These are phyloP conservation scores for Colletotrichum sp. DNA, from an alignment of 2,329 filamentous ascomycete genomes.

Conservation along the genomic window DNA sequence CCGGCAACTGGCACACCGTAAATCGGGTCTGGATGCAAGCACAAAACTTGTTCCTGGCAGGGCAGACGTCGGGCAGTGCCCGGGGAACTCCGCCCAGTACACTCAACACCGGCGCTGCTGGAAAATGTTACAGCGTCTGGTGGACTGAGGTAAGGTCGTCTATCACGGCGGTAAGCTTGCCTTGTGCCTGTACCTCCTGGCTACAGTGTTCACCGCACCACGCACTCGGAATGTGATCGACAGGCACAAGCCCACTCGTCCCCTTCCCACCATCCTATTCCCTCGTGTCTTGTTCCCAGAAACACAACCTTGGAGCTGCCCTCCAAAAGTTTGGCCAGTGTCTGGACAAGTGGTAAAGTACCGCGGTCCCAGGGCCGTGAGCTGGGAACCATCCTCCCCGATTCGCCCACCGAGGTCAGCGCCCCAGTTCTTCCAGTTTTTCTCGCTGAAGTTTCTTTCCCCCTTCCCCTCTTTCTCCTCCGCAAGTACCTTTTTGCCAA, in stretches of 20 bases:
- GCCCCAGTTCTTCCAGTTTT: neutral
- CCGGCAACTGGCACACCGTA: neutral
- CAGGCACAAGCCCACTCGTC: slow-evolving; percentile 10
- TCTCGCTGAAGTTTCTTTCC: neutral
- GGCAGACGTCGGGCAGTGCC: neutral
- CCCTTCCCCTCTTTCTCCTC: neutral
- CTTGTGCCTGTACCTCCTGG: neutral
- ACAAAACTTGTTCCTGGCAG: slow-evolving; percentile 12
- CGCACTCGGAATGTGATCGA: slow-evolving; percentile 16
- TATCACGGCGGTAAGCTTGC: neutral
- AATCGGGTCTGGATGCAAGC: neutral
- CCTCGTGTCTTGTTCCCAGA: neutral
- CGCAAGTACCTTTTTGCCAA: slow-evolving; percentile 9
- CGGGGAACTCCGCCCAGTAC: neutral
- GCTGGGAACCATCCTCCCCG: slow-evolving; percentile 2
- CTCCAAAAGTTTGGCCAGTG: neutral
- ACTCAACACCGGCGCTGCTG: neutral
- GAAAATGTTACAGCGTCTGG: neutral
- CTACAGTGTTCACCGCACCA: neutral
- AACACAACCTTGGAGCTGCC: neutral
- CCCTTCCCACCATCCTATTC: slow-evolving; percentile 8
- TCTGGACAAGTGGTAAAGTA: neutral
- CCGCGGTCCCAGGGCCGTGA: neutral
- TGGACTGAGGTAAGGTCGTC: accelerated
- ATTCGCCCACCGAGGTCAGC: neutral